These are phyloP conservation scores for Colletotrichum brevisporum DNA, from an alignment of 2,329 filamentous ascomycete species.

Conservation along the genomic window DNA sequence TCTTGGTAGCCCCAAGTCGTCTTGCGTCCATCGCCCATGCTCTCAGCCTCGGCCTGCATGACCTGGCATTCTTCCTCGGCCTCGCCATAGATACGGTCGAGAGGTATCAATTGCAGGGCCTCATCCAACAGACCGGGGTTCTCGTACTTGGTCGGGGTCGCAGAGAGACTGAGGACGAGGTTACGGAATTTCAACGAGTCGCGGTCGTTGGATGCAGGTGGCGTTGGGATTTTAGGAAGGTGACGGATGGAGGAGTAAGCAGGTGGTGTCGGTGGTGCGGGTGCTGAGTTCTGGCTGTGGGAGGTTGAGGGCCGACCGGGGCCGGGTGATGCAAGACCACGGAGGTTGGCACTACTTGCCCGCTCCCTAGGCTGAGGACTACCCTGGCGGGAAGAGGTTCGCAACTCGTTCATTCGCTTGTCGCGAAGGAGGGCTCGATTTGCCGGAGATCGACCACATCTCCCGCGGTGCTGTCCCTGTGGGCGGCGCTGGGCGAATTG, in stretches of 20 bases:
- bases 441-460: slow-evolving; percentile 86
- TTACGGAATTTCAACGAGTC: slow-evolving; percentile 83
- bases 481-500: slow-evolving; percentile 50
- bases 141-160: slow-evolving; percentile 94
- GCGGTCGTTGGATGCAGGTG: slow-evolving; percentile 76
- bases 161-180: slow-evolving; percentile 86
- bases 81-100: slow-evolving; percentile 92
- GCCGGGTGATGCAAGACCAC: slow-evolving; percentile 55
- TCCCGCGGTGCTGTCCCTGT: slow-evolving; percentile 71
- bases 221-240: slow-evolving; percentile 74
- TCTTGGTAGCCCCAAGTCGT: slow-evolving; percentile 98
- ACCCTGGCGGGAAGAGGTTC: slow-evolving; percentile 65
- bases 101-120: slow-evolving; percentile 85
- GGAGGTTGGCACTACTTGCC: slow-evolving; percentile 64
- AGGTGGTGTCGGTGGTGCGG: slow-evolving; percentile 55
- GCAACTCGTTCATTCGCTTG: slow-evolving; percentile 87
- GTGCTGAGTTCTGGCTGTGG: slow-evolving; percentile 47
- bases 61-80: slow-evolving; percentile 95
- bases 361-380: slow-evolving; percentile 68
- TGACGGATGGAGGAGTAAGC: slow-evolving; percentile 65
- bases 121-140: slow-evolving; percentile 96
- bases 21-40: slow-evolving; percentile 83
- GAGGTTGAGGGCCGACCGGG: slow-evolving; percentile 63
- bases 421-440: slow-evolving; percentile 91
- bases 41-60: slow-evolving; percentile 87